These are phyloP conservation scores for Eucalyptus rudis DNA, from an alignment of 345 rosid species.

Conservation along the genomic window DNA sequence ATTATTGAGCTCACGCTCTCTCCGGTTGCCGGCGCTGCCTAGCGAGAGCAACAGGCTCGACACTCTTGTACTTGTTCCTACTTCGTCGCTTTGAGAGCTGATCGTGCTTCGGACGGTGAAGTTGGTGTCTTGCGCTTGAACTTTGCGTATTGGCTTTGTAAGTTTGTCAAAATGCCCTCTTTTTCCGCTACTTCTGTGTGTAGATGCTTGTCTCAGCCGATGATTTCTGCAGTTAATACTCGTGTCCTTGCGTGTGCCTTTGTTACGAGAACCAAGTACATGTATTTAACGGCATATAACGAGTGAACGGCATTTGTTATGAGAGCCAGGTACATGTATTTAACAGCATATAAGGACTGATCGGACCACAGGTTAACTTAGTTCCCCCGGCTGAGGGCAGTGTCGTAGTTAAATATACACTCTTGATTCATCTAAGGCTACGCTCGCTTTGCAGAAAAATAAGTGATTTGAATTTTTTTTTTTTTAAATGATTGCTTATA, in stretches of 20 bases:
- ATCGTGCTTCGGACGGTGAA: neutral
- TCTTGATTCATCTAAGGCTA: neutral
- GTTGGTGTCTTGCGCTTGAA: neutral
- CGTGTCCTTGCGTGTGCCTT: neutral
- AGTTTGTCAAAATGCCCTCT: neutral
- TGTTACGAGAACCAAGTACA: neutral
- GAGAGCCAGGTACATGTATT: no score
- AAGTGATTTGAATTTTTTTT: no score
- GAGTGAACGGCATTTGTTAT: no score
- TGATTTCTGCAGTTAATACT: neutral
- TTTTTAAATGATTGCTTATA: accelerated
- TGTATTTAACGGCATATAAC: neutral
- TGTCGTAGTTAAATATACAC: neutral
- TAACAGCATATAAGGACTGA: no score
- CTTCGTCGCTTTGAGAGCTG: neutral
- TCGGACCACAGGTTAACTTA: no score
- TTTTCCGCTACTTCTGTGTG: neutral
- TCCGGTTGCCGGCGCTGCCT: neutral
- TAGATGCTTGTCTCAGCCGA: neutral
- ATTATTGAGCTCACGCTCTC: neutral
- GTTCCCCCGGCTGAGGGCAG: no score
- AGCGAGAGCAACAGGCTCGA: neutral
- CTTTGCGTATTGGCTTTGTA: neutral
- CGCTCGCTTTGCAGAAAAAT: no score
- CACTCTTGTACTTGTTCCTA: neutral